Base-by-base conservation (phyloP, 202 grass and related monocot genomes). In the Eragrostis tef region DNA sequence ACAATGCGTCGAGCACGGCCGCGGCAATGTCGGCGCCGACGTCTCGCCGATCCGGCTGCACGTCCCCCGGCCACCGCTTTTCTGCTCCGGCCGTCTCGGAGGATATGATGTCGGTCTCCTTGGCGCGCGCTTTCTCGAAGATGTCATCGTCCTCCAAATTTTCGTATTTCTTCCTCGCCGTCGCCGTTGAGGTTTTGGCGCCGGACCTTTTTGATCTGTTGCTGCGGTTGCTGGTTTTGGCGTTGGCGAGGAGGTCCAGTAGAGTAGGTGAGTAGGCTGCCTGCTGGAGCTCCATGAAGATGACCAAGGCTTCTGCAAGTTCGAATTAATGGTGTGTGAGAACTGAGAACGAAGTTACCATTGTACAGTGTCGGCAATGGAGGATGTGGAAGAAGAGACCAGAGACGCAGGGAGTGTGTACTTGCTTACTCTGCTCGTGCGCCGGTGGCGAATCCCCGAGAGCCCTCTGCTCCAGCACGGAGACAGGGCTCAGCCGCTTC, bases 401-500 rank as follows among this genome's bases (percentile, higher is more conserved):
- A 34, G 31, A 39, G 7, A 2, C 19, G 7, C 5, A 21, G 56
- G 25, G 56, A 16, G 0, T 19, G 13, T 1, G 16, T 22, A 29
- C 75, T 73, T 52, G 50, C 83, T 89, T 75, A 91, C 93, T 82
- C 16, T 73, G 73, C 6, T 8, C 57, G 67, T 88, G 79, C 14
- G 25, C 75, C 54, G 75, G 79, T 12, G 89, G 65, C 19, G 45
- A 26, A n/a, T 62, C 50, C 43, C 80, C 80, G 47, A 86, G 86
- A 39, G 27, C 6, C 9, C 13, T 11, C 56, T 77, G 79, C 77
- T 93, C 93, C 53, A 91, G 75, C 66, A 93, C 90, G 44, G 93
- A 97, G 0, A 85, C 84, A n/a, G 90, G 88, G 71, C 93, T 96
- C 21, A 93, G 80, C 70, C 90, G 93, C 83, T 90, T 88, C 20